Evolutionary conservation across 257 asterid genomes (phyloP), one percentile per base, ranked within the genome.

Genomic region (Henckelia pumila): DNA sequence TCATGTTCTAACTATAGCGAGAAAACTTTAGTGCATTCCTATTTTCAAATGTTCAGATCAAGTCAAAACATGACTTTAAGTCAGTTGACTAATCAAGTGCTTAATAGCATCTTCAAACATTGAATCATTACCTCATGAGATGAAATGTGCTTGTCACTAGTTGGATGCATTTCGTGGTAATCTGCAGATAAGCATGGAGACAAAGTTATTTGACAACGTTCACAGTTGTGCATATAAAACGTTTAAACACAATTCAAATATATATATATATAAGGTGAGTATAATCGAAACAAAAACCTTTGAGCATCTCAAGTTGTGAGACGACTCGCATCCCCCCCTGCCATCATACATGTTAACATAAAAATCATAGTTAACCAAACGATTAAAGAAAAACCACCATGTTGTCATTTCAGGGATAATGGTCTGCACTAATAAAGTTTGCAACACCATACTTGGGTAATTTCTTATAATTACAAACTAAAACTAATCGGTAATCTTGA

Each of bases 271-370:
- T 2, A 28, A 73, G 8, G 20, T 63, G 26, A 71, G 52, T 60
- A 56, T 9, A 59, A 77, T 50, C 33, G 59, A 49, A 20, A 60
- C 17, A 49, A 77, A 68, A 71, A 88, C 96, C 86, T 85, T 75
- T 76, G 63, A 86, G 84, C 23, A 63, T 59, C 49, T 85, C 95
- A 59, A 86, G 89, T 69, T 82, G 91, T 50, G 89, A 79, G 64
- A 86, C 78, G 68, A 85, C 82, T 70, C 69, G 75, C 71, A 82
- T 64, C 40, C 72, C 59, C n/a, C 85, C 85, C 95, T 84, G 85
- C 78, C 67, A 77, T 63, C 29, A 61, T 17, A 53, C 71, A 67
- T 40, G 24, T 61, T 70, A 24, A 53, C 20, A 25, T 47, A 26
- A 25, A 6, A 56, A 59, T 10, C 61, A 30, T 30, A 32, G 28